phyloP scores from a whole-genome alignment of 768 basidiomycete genomes.

The Tricholoma hemisulphureum region DNA sequence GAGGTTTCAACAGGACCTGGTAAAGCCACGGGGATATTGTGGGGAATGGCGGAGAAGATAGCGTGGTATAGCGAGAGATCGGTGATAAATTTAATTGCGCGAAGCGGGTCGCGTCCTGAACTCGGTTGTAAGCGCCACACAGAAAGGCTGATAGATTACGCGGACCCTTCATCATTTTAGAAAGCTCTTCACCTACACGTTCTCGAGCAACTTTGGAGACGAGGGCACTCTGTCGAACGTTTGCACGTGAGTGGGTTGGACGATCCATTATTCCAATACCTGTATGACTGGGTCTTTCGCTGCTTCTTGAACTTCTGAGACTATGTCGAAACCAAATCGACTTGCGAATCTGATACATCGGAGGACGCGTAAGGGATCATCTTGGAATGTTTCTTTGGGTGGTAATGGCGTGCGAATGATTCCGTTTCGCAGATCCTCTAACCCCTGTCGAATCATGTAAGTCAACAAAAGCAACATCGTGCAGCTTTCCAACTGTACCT shows the following conservation, averaged over 20 bases:
- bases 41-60: constrained; percentile 59
- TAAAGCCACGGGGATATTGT: constrained; percentile 33
- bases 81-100: constrained; percentile 72
- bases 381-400: constrained; percentile 83
- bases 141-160: constrained; percentile 1
- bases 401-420: constrained; percentile 86
- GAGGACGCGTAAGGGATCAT: constrained; percentile 92
- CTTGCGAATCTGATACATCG: constrained; percentile 91
- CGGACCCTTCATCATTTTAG: constrained; percentile 92
- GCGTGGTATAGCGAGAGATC: constrained; percentile 66
- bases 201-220: constrained; percentile 84
- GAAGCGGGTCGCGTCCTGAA: constrained; percentile 71
- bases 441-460: constrained; percentile 49
- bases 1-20: constrained; percentile 41
- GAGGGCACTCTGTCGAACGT: constrained; percentile 53
- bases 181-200: constrained; percentile 86
- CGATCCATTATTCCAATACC: constrained; percentile 33
- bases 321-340: constrained; percentile 80
- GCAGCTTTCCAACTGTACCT: constrained; percentile 41
- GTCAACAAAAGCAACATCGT: constrained; percentile 10
- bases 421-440: constrained; percentile 77
- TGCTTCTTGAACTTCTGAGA: constrained; percentile 62
- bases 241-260: constrained; percentile 24
- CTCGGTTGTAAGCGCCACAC: constrained; percentile 1
- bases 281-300: constrained; percentile 63